Conservation (phyloP, 2,329 filamentous ascomycete genomes). For the Didymella lethalis region DNA sequence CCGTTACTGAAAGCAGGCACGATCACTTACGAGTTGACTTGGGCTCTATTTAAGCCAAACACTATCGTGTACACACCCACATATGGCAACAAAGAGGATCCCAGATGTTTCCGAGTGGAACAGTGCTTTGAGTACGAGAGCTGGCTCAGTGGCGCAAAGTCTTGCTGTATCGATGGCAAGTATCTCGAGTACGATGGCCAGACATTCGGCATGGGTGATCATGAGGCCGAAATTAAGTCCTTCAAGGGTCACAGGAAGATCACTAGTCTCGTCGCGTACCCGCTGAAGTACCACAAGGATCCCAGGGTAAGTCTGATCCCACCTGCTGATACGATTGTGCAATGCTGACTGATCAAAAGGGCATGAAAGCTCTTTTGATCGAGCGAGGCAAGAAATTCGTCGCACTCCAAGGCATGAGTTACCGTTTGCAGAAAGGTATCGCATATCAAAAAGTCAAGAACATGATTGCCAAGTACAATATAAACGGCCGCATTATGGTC, state of each 20-base stretch:
- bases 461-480: slow-evolving; percentile 77
- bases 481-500: slow-evolving; percentile 88
- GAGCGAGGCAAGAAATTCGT: slow-evolving; percentile 87
- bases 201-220: slow-evolving; percentile 76
- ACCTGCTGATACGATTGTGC: background rate
- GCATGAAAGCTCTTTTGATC: slow-evolving; percentile 71
- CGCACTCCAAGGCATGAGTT: slow-evolving; percentile 80
- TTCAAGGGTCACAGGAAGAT: slow-evolving; percentile 88
- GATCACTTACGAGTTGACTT: slow-evolving; percentile 87
- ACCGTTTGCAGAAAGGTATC: slow-evolving; percentile 82
- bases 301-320: slow-evolving; percentile 54
- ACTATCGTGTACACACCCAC: slow-evolving; percentile 79
- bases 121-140: slow-evolving; percentile 73
- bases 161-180: slow-evolving; percentile 76
- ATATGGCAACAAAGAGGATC: slow-evolving; percentile 78
- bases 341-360: slow-evolving; percentile 32
- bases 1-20: slow-evolving; percentile 81
- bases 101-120: slow-evolving; percentile 83
- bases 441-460: slow-evolving; percentile 86
- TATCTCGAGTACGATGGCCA: slow-evolving; percentile 93
- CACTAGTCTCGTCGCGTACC: slow-evolving; percentile 77
- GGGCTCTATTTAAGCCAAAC: slow-evolving; percentile 89
- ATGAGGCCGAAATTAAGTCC: slow-evolving; percentile 71
- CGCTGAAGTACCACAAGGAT: slow-evolving; percentile 80
- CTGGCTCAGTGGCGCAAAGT: slow-evolving; percentile 73